A percentile compares a stretch with the other conserved stretches of the same genome.
Evolutionary conservation across 805 yeast species (phyloP).

Genomic region (Yarrowia deformans): DNA sequence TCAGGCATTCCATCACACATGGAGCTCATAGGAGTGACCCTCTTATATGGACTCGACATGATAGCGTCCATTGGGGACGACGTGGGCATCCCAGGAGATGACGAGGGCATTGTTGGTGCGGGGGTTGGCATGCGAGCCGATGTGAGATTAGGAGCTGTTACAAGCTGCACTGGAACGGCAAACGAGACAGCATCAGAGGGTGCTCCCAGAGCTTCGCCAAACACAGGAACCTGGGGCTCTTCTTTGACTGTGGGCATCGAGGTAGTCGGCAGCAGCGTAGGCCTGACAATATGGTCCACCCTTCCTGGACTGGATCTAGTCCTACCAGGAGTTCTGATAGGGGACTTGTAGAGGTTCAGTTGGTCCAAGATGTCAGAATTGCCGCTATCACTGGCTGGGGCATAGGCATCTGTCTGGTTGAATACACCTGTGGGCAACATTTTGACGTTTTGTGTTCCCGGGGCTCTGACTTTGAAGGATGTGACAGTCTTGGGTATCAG

Average conservation of each 20-base stretch:
- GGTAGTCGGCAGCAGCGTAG: neutral
- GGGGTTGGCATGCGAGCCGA: neutral
- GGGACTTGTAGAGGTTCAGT: slow-evolving; percentile 24
- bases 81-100: slow-evolving; percentile 26
- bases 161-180: neutral
- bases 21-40: neutral
- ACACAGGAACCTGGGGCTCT: neutral
- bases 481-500: neutral
- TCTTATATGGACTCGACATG: slow-evolving; percentile 26
- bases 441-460: slow-evolving; percentile 11
- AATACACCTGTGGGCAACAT: slow-evolving; percentile 15
- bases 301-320: slow-evolving; percentile 15
- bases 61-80: slow-evolving; percentile 22
- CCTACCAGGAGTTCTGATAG: slow-evolving; percentile 2
- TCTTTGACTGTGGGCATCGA: slow-evolving; percentile 11
- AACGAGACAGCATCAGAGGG: neutral
- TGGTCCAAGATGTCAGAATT: slow-evolving; percentile 32
- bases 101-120: slow-evolving; percentile 4
- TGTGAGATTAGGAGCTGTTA: neutral
- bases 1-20: neutral
- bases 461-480: slow-evolving; percentile 14
- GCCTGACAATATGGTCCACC: slow-evolving; percentile 1
- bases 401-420: slow-evolving; percentile 15
- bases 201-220: neutral
- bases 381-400: slow-evolving; percentile 17